These are phyloP conservation scores for Cutaneotrichosporon mucoides DNA, from an alignment of 1,284 basidiomycete species.

Conservation along the genomic window DNA sequence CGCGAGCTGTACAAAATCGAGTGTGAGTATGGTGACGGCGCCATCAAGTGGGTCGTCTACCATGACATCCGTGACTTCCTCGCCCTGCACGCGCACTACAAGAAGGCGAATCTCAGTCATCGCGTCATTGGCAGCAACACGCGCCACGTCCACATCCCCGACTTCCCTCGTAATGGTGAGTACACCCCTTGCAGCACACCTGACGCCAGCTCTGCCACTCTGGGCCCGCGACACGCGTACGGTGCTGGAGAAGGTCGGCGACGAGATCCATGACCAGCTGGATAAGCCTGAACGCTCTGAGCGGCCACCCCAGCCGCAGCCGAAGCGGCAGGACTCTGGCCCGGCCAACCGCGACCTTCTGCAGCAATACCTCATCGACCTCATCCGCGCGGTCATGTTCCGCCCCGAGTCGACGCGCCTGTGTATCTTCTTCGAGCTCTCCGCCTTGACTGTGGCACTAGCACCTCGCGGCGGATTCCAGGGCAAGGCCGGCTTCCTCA, in stretches of 20 bases:
- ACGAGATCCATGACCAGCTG: not conserved
- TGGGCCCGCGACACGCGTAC: conserved; percentile 31
- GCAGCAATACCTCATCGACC: conserved; percentile 81
- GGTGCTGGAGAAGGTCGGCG: conserved; percentile 55
- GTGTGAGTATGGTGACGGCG: conserved; percentile 95
- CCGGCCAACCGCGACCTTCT: conserved; percentile 67
- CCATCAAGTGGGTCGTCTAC: conserved; percentile 92
- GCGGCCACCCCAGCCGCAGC: not conserved
- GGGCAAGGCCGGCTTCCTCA: conserved; percentile 83
- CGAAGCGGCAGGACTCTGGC: not conserved
- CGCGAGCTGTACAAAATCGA: conserved; percentile 51
- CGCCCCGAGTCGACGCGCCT: conserved; percentile 88
- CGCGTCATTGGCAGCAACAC: conserved; percentile 52
- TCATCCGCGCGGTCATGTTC: conserved; percentile 94
- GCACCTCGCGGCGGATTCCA: conserved; percentile 74
- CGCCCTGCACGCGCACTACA: conserved; percentile 85
- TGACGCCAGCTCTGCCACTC: conserved; percentile 67
- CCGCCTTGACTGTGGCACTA: conserved; percentile 76
- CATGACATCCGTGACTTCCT: conserved; percentile 90
- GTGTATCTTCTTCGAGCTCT: conserved; percentile 92
- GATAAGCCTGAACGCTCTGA: not conserved
- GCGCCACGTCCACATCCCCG: conserved; percentile 71
- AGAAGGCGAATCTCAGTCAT: conserved; percentile 67
- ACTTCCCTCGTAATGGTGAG: conserved; percentile 69
- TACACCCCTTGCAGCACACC: not conserved